Percentiles rank a stretch among this genome's conserved stretches.
Conservation (phyloP, 257 asterid genomes). For the Solanum okadae region DNA sequence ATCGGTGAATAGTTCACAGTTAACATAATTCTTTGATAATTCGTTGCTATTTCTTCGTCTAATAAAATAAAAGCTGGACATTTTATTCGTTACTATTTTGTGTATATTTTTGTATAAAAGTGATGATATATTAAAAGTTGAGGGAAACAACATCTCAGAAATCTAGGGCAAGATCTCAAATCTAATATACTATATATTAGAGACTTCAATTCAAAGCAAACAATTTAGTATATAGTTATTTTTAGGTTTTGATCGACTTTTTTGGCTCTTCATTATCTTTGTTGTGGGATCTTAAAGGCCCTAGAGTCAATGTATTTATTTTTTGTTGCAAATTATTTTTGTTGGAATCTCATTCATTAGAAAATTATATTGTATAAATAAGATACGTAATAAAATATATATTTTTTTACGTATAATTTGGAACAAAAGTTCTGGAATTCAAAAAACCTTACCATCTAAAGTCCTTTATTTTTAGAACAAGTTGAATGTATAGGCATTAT, state of each 20-base stretch:
- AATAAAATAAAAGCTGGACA: not conserved
- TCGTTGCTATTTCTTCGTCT: not conserved
- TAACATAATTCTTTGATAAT: not conserved
- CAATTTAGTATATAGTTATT: not conserved
- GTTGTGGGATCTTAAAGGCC: not conserved
- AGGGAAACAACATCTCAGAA: not conserved
- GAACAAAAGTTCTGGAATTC: not conserved
- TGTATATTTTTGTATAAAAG: not conserved
- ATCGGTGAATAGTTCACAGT: not conserved
- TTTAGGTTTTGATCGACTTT: not conserved
- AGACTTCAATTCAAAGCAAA: not conserved
- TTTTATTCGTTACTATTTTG: not conserved
- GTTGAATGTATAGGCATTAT: not conserved
- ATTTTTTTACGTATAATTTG: not conserved
- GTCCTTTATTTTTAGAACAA: not conserved
- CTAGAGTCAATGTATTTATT: not conserved
- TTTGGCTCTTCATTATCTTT: not conserved
- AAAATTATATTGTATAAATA: not conserved
- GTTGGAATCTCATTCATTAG: not conserved
- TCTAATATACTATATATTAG: not conserved
- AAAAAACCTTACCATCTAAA: not conserved
- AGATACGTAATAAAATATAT: too few relatives aligned
- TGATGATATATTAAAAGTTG: not conserved
- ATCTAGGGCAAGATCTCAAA: constrained; percentile 1
- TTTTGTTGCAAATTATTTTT: not conserved